Base-by-base conservation (phyloP, 495 filamentous ascomycete genomes). In the Aspergillus mulundensis region DNA sequence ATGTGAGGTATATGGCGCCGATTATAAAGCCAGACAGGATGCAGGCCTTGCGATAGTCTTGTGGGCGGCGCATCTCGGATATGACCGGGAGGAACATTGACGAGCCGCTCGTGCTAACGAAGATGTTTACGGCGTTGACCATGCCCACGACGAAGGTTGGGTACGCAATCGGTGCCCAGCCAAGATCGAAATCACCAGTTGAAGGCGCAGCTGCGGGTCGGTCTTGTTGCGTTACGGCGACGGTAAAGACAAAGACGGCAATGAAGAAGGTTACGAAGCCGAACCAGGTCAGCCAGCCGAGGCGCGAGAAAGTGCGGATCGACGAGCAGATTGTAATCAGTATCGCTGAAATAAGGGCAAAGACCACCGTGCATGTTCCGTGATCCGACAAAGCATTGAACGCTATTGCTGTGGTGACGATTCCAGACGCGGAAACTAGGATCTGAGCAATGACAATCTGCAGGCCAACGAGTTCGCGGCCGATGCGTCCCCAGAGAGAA, bases 61-160 rank as follows among this genome's bases (percentile, higher is more conserved):
- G 57, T 0, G 85, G 87, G 0, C 83, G 80, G 56, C 84, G 82
- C 82, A 91, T 87, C 66, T 91, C 88, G 34, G 84, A 79, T 60
- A 85, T 84, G 66, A 92, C 85, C 15, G 75, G 77, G 71, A 90
- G 87, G 78, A 76, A 87, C 61, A 69, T n/a, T n/a, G n/a, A n/a
- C n/a, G n/a, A n/a, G n/a, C n/a, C 86, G 51, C 79, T 84, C 60
- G 73, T 86, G 87, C 10, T 71, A 61, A 70, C 63, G 50, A 86
- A 79, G 25, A 89, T 74, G 7, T 83, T 81, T 28, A n/a, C 5
- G 14, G 23, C 7, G 11, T 15, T 24, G 2, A 84, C 77, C 55
- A 89, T 68, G 7, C 64, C 72, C 14, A 67, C 56, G 10, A 55
- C 47, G 43, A 77, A 76, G 0, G 51, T 52, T 2, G 71, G 61